Conservation (phyloP, 2,329 filamentous ascomycete genomes). For the Ceratocystis lukuohia region DNA sequence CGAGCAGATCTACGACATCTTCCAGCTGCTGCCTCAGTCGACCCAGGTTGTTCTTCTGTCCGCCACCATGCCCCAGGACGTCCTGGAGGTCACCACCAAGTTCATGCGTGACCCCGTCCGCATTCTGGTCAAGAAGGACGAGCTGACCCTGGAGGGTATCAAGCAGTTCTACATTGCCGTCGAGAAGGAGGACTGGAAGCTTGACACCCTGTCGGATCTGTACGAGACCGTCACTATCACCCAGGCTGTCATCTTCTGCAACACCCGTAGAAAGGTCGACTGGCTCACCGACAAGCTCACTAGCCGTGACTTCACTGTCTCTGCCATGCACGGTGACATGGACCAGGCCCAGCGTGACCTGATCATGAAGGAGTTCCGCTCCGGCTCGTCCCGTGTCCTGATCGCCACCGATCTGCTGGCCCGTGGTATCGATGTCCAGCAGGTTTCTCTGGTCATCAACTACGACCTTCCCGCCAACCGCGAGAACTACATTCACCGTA, state of each 20-base stretch:
- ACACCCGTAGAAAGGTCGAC: slow-evolving; percentile 99
- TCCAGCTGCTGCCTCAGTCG: slow-evolving; percentile 93
- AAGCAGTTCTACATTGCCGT: slow-evolving; percentile 99
- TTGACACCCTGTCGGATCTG: slow-evolving; percentile 94
- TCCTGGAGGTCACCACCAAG: slow-evolving; percentile 98
- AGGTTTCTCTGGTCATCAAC: slow-evolving; percentile 99
- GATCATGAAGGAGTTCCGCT: slow-evolving; percentile 99
- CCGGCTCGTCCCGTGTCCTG: slow-evolving; percentile 92
- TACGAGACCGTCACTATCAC: slow-evolving; percentile 99
- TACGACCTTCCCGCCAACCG: slow-evolving; percentile 98
- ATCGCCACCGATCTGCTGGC: slow-evolving; percentile 96
- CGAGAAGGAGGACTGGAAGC: slow-evolving; percentile 99
- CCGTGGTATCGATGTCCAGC: slow-evolving; percentile 99
- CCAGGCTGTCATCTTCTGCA: slow-evolving; percentile 99
- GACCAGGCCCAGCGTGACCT: slow-evolving; percentile 93
- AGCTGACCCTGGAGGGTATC: slow-evolving; percentile 98
- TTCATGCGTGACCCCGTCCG: slow-evolving; percentile 99
- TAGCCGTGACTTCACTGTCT: slow-evolving; percentile 96
- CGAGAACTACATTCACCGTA: slow-evolving; percentile 99
- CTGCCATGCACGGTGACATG: slow-evolving; percentile 99
- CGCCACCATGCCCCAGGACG: slow-evolving; percentile 97
- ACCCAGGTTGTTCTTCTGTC: slow-evolving; percentile 98
- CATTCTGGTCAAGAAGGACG: slow-evolving; percentile 99
- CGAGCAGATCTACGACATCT: slow-evolving; percentile 99
- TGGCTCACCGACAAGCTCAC: slow-evolving; percentile 99